Conservation (phyloP, 805 yeast species). For the Zygoascus biomembranicola region DNA sequence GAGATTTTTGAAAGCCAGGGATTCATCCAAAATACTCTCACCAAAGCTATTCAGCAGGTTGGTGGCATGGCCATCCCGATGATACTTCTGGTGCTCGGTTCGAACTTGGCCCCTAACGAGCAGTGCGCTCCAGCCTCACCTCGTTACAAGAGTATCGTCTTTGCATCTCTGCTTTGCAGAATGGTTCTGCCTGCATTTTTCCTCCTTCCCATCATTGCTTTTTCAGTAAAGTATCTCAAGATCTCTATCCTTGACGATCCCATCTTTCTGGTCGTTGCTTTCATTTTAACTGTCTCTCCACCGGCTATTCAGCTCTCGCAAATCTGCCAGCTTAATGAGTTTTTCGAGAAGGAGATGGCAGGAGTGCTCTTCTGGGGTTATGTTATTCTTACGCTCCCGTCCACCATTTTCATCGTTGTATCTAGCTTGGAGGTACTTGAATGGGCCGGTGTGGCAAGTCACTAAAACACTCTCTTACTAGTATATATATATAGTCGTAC, state of each 20-base stretch:
- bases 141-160: constrained; percentile 37
- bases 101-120: constrained; percentile 50
- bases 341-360: constrained; percentile 57
- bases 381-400: constrained; percentile 50
- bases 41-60: constrained; percentile 44
- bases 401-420: constrained; percentile 49
- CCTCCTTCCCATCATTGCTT: constrained; percentile 45
- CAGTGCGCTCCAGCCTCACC: constrained; percentile 33
- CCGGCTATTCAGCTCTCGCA: constrained; percentile 64
- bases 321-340: constrained; percentile 51
- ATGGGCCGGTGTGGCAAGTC: constrained; percentile 34
- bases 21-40: constrained; percentile 44
- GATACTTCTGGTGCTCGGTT: constrained; percentile 52
- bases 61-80: constrained; percentile 56
- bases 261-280: constrained; percentile 50
- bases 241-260: constrained; percentile 46
- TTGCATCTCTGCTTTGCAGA: constrained; percentile 47
- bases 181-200: constrained; percentile 53
- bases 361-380: constrained; percentile 63
- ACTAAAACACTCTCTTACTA: background rate
- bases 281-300: constrained; percentile 52
- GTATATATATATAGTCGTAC: no score
- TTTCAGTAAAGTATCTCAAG: constrained; percentile 42
- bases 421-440: constrained; percentile 45
- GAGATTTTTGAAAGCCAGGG: constrained; percentile 38